phyloP scores from a whole-genome alignment of 306 rosid genomes.

The Citrullus amarus region DNA sequence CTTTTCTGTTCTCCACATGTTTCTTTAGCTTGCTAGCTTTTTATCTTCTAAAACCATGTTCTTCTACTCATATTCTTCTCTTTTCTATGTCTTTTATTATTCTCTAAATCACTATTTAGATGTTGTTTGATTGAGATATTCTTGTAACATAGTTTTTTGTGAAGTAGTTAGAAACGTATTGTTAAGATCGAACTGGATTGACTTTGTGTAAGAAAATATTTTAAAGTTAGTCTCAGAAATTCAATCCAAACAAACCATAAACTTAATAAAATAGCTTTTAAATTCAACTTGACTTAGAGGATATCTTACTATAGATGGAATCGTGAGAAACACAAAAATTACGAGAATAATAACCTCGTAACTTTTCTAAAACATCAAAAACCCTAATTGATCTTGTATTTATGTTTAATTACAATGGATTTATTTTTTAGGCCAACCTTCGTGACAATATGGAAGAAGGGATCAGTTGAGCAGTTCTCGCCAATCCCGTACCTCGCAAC shows the following conservation, averaged over 20 bases:
- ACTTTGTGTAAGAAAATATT: too few relatives aligned
- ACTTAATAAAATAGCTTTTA: too few relatives aligned
- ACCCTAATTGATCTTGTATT: not conserved
- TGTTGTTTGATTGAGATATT: not conserved
- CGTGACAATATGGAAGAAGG: conserved; percentile 48
- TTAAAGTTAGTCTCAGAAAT: too few relatives aligned
- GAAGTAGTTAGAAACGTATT: too few relatives aligned
- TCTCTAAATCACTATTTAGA: not conserved
- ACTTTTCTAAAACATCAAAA: not conserved
- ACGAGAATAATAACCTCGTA: not conserved
- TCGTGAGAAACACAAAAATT: too few relatives aligned
- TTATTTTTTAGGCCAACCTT: conserved; percentile 53
- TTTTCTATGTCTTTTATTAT: not conserved
- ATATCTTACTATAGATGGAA: too few relatives aligned
- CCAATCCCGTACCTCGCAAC: conserved; percentile 72
- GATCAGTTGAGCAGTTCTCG: conserved; percentile 73
- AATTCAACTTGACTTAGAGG: too few relatives aligned
- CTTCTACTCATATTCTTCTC: too few relatives aligned
- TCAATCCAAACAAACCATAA: too few relatives aligned
- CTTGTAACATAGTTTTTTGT: not conserved
- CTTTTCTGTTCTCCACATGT: not conserved
- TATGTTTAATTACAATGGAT: not conserved
- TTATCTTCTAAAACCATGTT: too few relatives aligned
- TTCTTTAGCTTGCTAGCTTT: not conserved
- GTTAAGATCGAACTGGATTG: too few relatives aligned